Base-by-base conservation (phyloP, 768 basidiomycete genomes). In the Grammothele lineata region DNA sequence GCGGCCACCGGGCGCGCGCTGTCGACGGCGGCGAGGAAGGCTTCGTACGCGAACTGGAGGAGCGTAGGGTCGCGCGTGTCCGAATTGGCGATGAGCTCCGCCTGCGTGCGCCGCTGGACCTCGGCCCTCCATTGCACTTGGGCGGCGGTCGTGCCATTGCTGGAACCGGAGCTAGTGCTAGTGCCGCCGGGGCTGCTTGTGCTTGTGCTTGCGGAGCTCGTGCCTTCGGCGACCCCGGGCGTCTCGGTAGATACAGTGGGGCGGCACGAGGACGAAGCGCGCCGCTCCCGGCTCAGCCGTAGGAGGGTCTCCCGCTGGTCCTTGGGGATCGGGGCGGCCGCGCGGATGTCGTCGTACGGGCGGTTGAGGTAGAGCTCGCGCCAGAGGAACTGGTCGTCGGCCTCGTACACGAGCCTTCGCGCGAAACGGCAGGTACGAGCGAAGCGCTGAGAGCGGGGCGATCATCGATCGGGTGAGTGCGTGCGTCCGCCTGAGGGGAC, bases 271-370 rank as follows among this genome's bases (percentile, higher is more conserved):
- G n/a, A n/a, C n/a, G n/a, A n/a, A 36, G 12, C 12, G 7, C 18
- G 35, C 35, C 8, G 27, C 27, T 30, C 27, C 27, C 8, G 8
- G 27, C 14, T 14, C 14, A 14, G 27, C 14, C 8, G 27, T 14
- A 30, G 27, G 15, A 36, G 18, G n/a, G 12, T 32, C 12, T 14
- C 19, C 32, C 11, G 19, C 9, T 37, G 43, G 19, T 45, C 33
- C 5, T 36, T 54, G 11, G 51, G 42, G 34, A 50, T 40, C 18
- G 53, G 50, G 40, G 48, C 26, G n/a, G 66, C 58, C 34, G 60
- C 47, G 14, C 77, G 69, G n/a, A 83, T 83, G 56, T 84, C 77
- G 58, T 89, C 87, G 61, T 86, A 87, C 5, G 75, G 72, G 38
- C 65, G 63, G 7, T 49, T 46, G 32, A 84, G 74, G 63, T 83